phyloP scores from a whole-genome alignment of 2,329 filamentous ascomycete genomes.

The Stachybotrys chartarum region DNA sequence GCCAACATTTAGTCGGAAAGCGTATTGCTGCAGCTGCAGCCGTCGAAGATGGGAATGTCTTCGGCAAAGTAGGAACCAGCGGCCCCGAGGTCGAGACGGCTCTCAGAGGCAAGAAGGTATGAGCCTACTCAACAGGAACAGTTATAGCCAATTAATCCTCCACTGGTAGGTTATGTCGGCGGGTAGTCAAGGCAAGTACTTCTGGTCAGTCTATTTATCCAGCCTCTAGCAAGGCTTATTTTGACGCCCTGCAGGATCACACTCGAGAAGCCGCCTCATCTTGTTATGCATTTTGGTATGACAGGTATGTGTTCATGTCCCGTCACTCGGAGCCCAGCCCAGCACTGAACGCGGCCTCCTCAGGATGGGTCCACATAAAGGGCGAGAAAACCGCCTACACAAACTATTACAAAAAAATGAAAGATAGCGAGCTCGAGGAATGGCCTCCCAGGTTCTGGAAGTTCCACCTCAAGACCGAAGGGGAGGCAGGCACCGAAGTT shows the following conservation, averaged over 20 bases:
- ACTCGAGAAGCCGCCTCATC: conserved; percentile 72
- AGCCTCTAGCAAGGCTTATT: background rate
- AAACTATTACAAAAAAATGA: conserved; percentile 71
- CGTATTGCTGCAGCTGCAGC: conserved; percentile 64
- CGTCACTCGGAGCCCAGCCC: no score
- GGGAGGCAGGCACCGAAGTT: conserved; percentile 45
- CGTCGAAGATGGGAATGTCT: conserved; percentile 76
- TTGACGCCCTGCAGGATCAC: conserved; percentile 24
- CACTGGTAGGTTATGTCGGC: conserved; percentile 46
- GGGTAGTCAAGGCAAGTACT: conserved; percentile 92
- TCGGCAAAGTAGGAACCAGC: conserved; percentile 82
- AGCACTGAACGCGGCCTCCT: background rate
- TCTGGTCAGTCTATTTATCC: conserved; percentile 53
- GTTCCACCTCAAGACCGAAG: conserved; percentile 64
- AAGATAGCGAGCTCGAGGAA: conserved; percentile 45
- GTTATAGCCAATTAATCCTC: background rate
- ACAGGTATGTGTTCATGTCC: conserved; percentile 33
- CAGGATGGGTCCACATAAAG: conserved; percentile 81
- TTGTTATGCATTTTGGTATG: conserved; percentile 83
- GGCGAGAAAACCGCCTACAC: conserved; percentile 72
- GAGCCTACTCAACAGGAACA: background rate
- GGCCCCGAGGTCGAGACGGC: conserved; percentile 67
- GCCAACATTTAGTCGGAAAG: conserved; percentile 76
- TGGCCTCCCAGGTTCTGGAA: conserved; percentile 94
- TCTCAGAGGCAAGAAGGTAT: conserved; percentile 63